phyloP scores from a whole-genome alignment of 2,329 filamentous ascomycete species.

The Ophiostoma angusticollis region DNA sequence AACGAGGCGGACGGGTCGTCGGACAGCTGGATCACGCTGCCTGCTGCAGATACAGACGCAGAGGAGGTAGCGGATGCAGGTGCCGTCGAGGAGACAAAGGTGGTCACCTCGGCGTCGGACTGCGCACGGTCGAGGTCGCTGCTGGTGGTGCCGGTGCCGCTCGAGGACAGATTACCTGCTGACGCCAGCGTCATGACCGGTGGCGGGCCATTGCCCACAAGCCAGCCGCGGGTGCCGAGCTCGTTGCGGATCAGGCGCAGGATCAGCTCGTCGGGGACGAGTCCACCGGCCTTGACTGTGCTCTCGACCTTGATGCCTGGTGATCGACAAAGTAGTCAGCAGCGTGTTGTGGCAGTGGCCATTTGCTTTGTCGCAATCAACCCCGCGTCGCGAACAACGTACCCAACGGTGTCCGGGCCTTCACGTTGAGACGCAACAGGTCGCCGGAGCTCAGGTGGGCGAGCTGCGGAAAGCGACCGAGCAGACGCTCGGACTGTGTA shows the following conservation, averaged over 20 bases:
- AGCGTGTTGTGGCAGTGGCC: too few species aligned
- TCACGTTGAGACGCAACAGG: conserved; percentile 82
- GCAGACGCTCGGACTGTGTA: conserved; percentile 82
- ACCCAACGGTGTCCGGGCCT: conserved; percentile 77
- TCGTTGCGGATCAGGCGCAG: conserved; percentile 86
- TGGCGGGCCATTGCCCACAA: conserved; percentile 35
- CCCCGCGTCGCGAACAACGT: conserved; percentile 24
- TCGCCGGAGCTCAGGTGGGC: conserved; percentile 91
- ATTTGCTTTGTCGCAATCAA: too few species aligned
- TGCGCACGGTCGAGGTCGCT: conserved; percentile 15
- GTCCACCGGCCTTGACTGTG: conserved; percentile 72
- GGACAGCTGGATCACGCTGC: conserved; percentile 35
- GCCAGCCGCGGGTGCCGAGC: conserved; percentile 74
- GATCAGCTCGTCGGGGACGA: conserved; percentile 89
- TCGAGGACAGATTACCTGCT: conserved; percentile 18
- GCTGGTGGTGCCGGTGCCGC: conserved; percentile 20
- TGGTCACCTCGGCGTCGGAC: conserved; percentile 24
- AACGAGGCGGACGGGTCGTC: conserved; percentile 74
- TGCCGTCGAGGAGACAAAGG: conserved; percentile 24
- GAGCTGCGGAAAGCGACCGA: conserved; percentile 76
- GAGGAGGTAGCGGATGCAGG: not conserved
- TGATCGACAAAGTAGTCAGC: not conserved
- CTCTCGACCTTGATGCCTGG: conserved; percentile 80
- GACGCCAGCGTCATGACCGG: conserved; percentile 40
- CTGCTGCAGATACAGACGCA: too few species aligned